A percentile compares a stretch with the other conserved stretches of the same genome.
Conservation (phyloP, 1,284 basidiomycete genomes). For the Ceratobasidium sp. region DNA sequence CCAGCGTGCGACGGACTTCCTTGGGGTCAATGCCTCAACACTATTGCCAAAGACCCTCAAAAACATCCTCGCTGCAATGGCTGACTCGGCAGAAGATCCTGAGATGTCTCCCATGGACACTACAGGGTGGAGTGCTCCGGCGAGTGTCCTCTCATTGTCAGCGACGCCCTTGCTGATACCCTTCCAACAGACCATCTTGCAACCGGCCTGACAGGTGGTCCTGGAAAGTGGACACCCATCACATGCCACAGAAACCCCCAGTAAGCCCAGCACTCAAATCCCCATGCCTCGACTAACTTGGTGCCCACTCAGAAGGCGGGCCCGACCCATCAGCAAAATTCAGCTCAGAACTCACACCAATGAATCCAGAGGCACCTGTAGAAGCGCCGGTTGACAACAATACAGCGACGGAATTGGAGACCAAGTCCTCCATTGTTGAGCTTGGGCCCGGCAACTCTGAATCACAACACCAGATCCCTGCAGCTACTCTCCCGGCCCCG, state of each 20-base stretch:
- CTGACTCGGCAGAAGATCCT: not conserved
- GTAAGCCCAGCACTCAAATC: not conserved
- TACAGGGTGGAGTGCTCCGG: conserved; percentile 17
- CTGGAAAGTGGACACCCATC: conserved; percentile 21
- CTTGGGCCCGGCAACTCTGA: conserved; percentile 5
- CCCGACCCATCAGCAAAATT: too few relatives aligned
- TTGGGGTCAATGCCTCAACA: not conserved
- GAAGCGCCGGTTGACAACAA: conserved; percentile 4
- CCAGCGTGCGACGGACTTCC: not conserved
- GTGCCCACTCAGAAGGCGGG: too few relatives aligned
- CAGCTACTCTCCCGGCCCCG: not conserved
- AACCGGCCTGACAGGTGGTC: not conserved
- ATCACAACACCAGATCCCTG: not conserved
- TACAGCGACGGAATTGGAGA: not conserved
- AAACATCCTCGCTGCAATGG: not conserved
- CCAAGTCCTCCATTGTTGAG: not conserved
- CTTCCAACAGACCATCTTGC: not conserved
- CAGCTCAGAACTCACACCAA: too few relatives aligned
- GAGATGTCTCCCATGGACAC: not conserved
- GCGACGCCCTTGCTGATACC: too few relatives aligned
- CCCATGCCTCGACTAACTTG: too few relatives aligned
- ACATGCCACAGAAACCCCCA: not conserved
- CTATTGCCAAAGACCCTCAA: not conserved
- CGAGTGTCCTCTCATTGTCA: not conserved
- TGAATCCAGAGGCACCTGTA: too few relatives aligned